Evolutionary conservation across 768 basidiomycete genomes (phyloP).

Genomic region (Dacryopinax spathularia): DNA sequence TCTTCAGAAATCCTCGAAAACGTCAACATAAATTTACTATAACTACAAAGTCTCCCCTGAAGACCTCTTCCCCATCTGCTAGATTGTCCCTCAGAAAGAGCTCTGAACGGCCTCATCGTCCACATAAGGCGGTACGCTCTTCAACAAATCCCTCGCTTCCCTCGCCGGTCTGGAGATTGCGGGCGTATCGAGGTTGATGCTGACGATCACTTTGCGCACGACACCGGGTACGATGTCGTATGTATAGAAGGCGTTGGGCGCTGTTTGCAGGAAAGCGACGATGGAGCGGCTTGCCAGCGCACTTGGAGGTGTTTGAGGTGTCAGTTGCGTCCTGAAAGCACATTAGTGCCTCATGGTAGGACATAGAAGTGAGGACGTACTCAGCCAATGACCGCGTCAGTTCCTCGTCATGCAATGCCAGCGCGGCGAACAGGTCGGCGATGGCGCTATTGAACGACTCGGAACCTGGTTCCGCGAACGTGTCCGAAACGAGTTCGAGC

Average conservation of each 20-base stretch:
- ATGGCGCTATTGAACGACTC: slow-evolving; percentile 58
- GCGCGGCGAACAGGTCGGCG: slow-evolving; percentile 45
- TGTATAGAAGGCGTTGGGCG: slow-evolving; percentile 49
- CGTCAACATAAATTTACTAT: not conserved
- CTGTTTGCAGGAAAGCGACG: slow-evolving; percentile 24
- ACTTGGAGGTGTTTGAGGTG: slow-evolving; percentile 54
- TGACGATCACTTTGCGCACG: slow-evolving; percentile 58
- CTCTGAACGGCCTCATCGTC: slow-evolving; percentile 24
- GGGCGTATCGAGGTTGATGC: slow-evolving; percentile 52
- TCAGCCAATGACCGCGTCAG: slow-evolving; percentile 50
- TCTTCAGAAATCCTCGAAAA: no score
- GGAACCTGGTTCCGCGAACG: slow-evolving; percentile 50
- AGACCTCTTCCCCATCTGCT: not conserved
- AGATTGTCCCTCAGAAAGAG: slow-evolving; percentile 10
- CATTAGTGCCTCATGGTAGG: slow-evolving; percentile 7
- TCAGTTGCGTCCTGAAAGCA: slow-evolving; percentile 40
- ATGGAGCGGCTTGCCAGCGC: slow-evolving; percentile 34
- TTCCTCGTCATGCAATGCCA: slow-evolving; percentile 44
- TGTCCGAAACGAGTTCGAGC: slow-evolving; percentile 59
- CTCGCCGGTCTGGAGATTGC: slow-evolving; percentile 64
- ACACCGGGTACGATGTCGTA: slow-evolving; percentile 47
- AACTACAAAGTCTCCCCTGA: not conserved
- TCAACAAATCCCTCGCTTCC: slow-evolving; percentile 62
- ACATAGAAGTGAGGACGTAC: slow-evolving; percentile 30
- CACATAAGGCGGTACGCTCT: slow-evolving; percentile 22